Percentiles rank a stretch among this genome's conserved stretches.
These are phyloP conservation scores for Dispira parvispora DNA, from an alignment of 192 early-diverging fungal species.

Conservation along the genomic window DNA sequence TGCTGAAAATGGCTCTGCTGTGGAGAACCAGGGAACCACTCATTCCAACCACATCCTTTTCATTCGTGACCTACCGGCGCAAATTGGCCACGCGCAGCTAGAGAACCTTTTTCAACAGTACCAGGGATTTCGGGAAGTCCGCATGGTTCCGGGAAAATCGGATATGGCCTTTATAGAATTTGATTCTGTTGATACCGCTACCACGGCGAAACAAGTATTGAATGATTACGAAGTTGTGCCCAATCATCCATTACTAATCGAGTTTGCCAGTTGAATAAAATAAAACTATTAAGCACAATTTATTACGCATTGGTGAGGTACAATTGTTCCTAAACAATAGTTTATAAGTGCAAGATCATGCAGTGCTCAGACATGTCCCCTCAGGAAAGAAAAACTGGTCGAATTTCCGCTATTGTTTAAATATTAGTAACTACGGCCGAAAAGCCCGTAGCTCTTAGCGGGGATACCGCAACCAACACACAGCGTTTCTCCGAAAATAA, in stretches of 20 bases:
- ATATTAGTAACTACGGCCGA: slow-evolving; percentile 66
- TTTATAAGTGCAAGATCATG: too few relatives aligned
- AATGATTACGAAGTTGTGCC: slow-evolving; percentile 30
- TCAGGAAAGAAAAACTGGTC: too few relatives aligned
- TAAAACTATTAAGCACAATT: too few relatives aligned
- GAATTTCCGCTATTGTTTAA: too few relatives aligned
- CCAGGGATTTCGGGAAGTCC: slow-evolving; percentile 46
- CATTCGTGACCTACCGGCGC: neutral
- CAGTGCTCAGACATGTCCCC: too few relatives aligned
- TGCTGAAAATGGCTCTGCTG: too few relatives aligned
- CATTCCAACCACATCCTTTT: neutral
- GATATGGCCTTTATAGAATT: slow-evolving; percentile 56
- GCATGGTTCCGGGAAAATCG: slow-evolving; percentile 40
- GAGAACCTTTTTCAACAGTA: slow-evolving; percentile 9
- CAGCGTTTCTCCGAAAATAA: slow-evolving; percentile 73
- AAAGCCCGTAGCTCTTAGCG: slow-evolving; percentile 66
- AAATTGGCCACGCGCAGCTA: neutral
- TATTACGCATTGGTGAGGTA: too few relatives aligned
- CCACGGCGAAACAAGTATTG: slow-evolving; percentile 31
- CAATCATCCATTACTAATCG: neutral
- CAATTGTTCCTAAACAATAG: too few relatives aligned
- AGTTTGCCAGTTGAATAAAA: neutral
- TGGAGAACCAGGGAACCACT: too few relatives aligned
- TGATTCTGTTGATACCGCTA: slow-evolving; percentile 31
- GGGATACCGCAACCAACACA: slow-evolving; percentile 64